Percentiles rank a stretch among this genome's conserved stretches.
These are phyloP conservation scores for Arthroderma sp. DNA, from an alignment of 2,329 filamentous ascomycete genomes.

Conservation along the genomic window DNA sequence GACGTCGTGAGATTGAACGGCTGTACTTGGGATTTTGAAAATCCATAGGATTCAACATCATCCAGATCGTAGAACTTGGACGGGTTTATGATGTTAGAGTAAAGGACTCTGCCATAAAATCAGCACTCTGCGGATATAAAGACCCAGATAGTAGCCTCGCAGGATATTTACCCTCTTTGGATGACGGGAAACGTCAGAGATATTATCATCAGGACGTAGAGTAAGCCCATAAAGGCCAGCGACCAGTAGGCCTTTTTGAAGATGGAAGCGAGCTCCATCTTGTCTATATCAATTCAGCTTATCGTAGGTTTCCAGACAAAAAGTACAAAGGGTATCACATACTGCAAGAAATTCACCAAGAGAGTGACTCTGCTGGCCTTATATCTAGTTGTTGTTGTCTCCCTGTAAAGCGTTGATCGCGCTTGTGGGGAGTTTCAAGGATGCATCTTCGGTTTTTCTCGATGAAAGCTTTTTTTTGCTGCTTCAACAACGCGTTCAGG, in stretches of 20 bases:
- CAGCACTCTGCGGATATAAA: not conserved
- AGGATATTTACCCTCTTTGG: constrained; percentile 59
- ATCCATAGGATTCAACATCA: constrained; percentile 70
- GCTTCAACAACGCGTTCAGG: too few species aligned
- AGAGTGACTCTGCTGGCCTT: too few species aligned
- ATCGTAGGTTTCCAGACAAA: too few species aligned
- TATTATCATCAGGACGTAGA: constrained; percentile 56
- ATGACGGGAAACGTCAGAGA: constrained; percentile 55
- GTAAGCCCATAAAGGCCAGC: constrained; percentile 45
- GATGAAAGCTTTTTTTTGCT: too few species aligned
- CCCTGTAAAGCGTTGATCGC: too few species aligned
- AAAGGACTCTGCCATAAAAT: constrained; percentile 51
- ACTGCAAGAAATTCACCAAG: too few species aligned
- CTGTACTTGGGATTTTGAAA: constrained; percentile 76
- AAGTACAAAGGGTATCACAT: too few species aligned
- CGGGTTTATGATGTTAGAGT: constrained; percentile 67
- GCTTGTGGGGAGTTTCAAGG: too few species aligned
- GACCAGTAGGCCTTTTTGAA: constrained; percentile 43
- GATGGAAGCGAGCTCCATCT: constrained; percentile 30
- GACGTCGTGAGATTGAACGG: constrained; percentile 65
- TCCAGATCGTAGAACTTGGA: constrained; percentile 59
- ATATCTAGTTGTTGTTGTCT: too few species aligned
- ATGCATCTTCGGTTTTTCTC: too few species aligned
- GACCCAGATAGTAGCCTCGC: too few species aligned
- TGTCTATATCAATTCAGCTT: not conserved